A percentile compares a stretch with the other conserved stretches of the same genome.
phyloP scores from a whole-genome alignment of 768 basidiomycete genomes.

The Stropharia rugosoannulata region DNA sequence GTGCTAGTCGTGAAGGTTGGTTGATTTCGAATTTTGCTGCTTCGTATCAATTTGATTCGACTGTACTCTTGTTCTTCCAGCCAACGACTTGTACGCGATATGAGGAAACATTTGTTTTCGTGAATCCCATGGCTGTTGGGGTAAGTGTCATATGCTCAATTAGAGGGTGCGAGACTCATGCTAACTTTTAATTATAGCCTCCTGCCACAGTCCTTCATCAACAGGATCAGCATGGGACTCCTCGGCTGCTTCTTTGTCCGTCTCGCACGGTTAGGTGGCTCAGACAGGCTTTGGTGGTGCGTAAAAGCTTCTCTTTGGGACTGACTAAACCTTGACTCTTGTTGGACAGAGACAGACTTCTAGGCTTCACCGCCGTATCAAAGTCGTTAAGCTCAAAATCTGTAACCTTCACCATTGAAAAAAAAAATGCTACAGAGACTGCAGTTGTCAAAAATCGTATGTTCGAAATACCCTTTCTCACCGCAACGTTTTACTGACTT shows the following conservation, averaged over 20 bases:
- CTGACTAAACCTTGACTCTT: background rate
- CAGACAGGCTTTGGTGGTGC: background rate
- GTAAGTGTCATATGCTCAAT: background rate
- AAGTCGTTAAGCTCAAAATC: background rate
- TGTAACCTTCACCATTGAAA: background rate
- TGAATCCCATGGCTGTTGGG: background rate
- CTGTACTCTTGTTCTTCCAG: background rate
- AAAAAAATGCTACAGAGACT: background rate
- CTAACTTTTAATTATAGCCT: background rate
- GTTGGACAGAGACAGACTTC: background rate
- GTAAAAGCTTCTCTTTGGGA: background rate
- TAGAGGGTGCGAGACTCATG: background rate
- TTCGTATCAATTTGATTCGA: background rate
- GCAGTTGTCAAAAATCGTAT: background rate
- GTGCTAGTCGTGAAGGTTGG: background rate
- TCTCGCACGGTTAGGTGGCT: background rate
- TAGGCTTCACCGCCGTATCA: background rate
- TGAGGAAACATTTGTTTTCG: background rate
- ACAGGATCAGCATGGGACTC: background rate
- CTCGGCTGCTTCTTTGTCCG: background rate
- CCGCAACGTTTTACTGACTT: no score
- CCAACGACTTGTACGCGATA: constrained; percentile 1
- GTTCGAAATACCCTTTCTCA: background rate
- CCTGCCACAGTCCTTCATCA: background rate
- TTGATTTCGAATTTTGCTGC: background rate